Conservation (phyloP, 495 filamentous ascomycete species). For the Tetracladium marchalianum region DNA sequence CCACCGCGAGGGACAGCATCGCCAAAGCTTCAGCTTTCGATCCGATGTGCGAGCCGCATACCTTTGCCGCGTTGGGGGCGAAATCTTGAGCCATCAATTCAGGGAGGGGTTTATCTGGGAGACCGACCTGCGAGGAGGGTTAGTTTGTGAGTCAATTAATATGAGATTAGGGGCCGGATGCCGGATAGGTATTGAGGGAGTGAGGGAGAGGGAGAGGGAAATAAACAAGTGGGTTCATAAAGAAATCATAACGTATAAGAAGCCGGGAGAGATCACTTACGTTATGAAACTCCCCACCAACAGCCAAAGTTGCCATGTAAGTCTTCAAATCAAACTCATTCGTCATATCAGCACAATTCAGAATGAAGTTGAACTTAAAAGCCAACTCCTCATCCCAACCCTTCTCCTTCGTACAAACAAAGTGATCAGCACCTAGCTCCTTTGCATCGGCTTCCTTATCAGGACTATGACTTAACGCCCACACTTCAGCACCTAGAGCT, state of each 20-base stretch:
- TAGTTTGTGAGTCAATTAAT: conserved; percentile 2
- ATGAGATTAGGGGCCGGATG: conserved; percentile 2
- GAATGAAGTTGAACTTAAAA: conserved; percentile 63
- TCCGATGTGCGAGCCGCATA: conserved; percentile 58
- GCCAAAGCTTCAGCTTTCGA: conserved; percentile 58
- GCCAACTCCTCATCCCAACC: conserved; percentile 45
- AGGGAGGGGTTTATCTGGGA: conserved; percentile 19
- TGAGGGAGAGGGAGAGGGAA: conserved; percentile 6
- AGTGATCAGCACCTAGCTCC: conserved; percentile 52
- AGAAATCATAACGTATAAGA: too few species aligned
- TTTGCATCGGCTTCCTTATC: conserved; percentile 52
- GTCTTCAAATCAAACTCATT: conserved; percentile 51
- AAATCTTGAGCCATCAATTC: conserved; percentile 16
- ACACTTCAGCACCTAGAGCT: conserved; percentile 57
- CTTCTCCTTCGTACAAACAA: conserved; percentile 56
- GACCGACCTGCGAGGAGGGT: background rate
- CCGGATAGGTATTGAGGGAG: conserved; percentile 4
- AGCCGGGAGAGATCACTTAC: background rate
- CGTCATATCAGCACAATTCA: conserved; percentile 64
- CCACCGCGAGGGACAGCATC: conserved; percentile 67
- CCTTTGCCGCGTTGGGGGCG: conserved; percentile 10
- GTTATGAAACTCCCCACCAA: conserved; percentile 64
- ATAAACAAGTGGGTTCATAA: conserved; percentile 12
- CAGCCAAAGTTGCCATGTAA: conserved; percentile 59
- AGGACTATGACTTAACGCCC: conserved; percentile 53